phyloP scores from a whole-genome alignment of 163 green algal species.

The Botryococcus braunii region DNA sequence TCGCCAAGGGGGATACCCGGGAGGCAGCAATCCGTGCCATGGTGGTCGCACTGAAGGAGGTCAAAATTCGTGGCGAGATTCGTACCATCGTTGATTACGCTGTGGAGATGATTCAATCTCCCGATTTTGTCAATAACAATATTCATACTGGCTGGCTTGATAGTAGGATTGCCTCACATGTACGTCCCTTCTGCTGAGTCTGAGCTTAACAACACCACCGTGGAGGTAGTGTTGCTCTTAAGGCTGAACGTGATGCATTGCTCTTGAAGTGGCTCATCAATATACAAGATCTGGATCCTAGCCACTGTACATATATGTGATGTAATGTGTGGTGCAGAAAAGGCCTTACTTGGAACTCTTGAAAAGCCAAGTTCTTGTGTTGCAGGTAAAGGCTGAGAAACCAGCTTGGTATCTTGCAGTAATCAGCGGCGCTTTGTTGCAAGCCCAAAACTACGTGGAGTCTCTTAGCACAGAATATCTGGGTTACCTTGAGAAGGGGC shows the following conservation, averaged over 20 bases:
- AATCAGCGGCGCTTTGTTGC: conserved; percentile 64
- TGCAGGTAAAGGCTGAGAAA: conserved; percentile 49
- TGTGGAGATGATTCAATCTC: conserved; percentile 77
- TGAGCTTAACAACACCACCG: neutral
- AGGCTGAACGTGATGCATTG: neutral
- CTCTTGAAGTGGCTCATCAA: too few relatives aligned
- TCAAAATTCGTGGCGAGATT: conserved; percentile 83
- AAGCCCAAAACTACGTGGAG: conserved; percentile 34
- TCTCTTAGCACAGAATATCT: conserved; percentile 76
- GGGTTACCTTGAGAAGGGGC: conserved; percentile 82
- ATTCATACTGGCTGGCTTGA: conserved; percentile 98
- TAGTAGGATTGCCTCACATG: conserved; percentile 69
- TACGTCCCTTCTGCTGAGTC: conserved; percentile 9
- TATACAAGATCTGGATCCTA: too few relatives aligned
- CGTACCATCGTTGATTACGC: conserved; percentile 91
- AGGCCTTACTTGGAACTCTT: neutral
- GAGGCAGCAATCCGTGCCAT: conserved; percentile 79
- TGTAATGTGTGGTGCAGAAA: neutral
- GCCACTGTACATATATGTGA: neutral
- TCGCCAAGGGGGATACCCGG: conserved; percentile 79
- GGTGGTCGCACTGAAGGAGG: conserved; percentile 89
- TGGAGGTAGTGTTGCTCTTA: neutral
- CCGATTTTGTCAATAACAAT: conserved; percentile 65
- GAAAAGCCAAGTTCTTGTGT: neutral
- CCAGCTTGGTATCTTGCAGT: conserved; percentile 88